phyloP scores from a whole-genome alignment of 1,139 yeast species.

The Dujonia santamariae region DNA sequence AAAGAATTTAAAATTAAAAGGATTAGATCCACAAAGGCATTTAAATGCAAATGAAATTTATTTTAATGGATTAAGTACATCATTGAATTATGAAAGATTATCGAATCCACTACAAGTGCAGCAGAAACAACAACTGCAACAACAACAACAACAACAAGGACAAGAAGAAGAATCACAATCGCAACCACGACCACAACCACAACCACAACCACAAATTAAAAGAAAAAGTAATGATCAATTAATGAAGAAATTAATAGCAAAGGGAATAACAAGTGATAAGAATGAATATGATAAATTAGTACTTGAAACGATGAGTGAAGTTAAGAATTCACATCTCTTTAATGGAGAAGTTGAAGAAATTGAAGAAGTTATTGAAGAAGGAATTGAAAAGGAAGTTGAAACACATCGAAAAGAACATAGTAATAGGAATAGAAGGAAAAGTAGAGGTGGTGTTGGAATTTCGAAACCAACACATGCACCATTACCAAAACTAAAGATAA shows the following conservation, averaged over 20 bases:
- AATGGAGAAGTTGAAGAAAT: conserved; percentile 27
- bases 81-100: conserved; percentile 3
- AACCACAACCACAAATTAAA: conserved; percentile 7
- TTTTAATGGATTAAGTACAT: conserved; percentile 30
- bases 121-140: neutral
- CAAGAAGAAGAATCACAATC: conserved; percentile 1
- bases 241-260: conserved; percentile 28
- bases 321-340: conserved; percentile 25
- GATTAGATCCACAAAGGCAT: conserved; percentile 38
- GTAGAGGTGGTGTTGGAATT: conserved; percentile 24
- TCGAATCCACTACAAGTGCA: neutral
- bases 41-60: conserved; percentile 40
- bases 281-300: conserved; percentile 24
- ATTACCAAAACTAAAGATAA: conserved; percentile 18
- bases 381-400: neutral
- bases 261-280: conserved; percentile 21
- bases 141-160: conserved; percentile 1
- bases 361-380: conserved; percentile 9
- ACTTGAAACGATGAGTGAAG: conserved; percentile 22
- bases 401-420: conserved; percentile 6
- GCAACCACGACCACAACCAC: neutral
- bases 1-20: conserved; percentile 36
- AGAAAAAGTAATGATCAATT: conserved; percentile 16
- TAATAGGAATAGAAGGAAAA: conserved; percentile 18
- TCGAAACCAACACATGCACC: conserved; percentile 11